Base-by-base conservation (phyloP, 352 stramenopile genomes). In the Labyrinthula sp. region DNA sequence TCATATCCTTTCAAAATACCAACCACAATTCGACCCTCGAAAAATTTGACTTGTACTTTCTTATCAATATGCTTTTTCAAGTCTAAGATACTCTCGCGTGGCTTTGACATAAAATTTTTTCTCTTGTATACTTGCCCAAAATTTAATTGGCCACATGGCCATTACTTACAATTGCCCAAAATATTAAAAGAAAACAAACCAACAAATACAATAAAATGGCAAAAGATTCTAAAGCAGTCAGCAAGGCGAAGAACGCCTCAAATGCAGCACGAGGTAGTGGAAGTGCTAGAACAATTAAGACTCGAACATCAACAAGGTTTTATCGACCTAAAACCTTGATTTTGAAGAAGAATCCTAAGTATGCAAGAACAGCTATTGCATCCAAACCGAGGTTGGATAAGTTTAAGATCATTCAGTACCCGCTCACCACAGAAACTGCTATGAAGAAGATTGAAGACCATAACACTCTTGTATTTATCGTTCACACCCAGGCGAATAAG, bases 391-490 rank as follows among this genome's bases (percentile, higher is more conserved):
- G 22, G 61, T 69, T 95, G 56, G 83, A 97, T 72, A 94, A 94
- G 75, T 93, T 93, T 73, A 77, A 81, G 65, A 88, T 98, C 62
- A 95, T 99, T 71, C 97, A 97, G 76, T 82, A 88, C 50, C 91
- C 91, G 28, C 68, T 99, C 38, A 97, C 90, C 41, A 98, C 89
- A 26, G 87, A 99, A 69, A 94, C 84, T 60, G 92, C 89, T 48
- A 99, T 99, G 89, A 98, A 99, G 73, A 95, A 99, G 69, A 98
- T 99, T 58, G 91, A 99, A 63, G 48, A 98, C 70, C 89, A 94
- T 78, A 99, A 99, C 79, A 99, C 90, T 59, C 79, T 99, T 60
- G 89, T 98, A 56, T 99, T 99, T 74, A 90, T 99, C 61, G 89
- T 98, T 37, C 89, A 99, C 63, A 74, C 97, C 41, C 80, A 88